These are phyloP conservation scores for Beauveria brongniartii DNA, from an alignment of 2,329 filamentous ascomycete species.

Conservation along the genomic window DNA sequence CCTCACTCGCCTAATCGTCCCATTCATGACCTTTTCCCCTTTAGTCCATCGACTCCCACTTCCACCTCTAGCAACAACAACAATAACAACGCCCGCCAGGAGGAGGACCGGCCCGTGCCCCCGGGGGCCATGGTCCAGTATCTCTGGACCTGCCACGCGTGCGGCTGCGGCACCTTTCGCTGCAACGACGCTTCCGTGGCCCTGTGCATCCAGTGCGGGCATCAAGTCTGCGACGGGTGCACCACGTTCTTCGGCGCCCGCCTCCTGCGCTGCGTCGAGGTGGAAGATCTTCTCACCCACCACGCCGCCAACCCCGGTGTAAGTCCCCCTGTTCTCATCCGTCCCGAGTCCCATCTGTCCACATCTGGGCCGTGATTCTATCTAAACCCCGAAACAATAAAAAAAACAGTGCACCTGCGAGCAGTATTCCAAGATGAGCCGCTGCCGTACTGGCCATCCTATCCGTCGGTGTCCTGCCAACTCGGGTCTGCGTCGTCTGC, in stretches of 20 bases:
- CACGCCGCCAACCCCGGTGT: constrained; percentile 3
- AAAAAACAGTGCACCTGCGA: not conserved
- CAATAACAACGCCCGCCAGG: no score
- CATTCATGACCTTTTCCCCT: not conserved
- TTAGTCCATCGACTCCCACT: not conserved
- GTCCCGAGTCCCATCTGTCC: no score
- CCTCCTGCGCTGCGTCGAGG: not conserved
- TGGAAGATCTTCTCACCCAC: not conserved
- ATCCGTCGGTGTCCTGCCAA: constrained; percentile 1
- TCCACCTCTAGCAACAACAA: not conserved
- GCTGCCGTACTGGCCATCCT: constrained; percentile 1
- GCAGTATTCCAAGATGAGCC: not conserved
- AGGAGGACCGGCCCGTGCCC: not conserved
- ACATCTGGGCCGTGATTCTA: no score
- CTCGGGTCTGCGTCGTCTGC: not conserved
- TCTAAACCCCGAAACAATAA: no score
- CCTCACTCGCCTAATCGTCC: not conserved
- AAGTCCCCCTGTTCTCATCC: not conserved
- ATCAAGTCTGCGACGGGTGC: constrained; percentile 1
- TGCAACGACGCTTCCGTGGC: not conserved
- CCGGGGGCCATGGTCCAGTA: not conserved
- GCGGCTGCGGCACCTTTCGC: constrained; percentile 7
- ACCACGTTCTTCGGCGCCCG: not conserved
- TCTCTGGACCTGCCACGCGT: constrained; percentile 6
- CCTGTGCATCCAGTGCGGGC: constrained; percentile 2